Base-by-base conservation (phyloP, 176 grass and related monocot species). In the Cenchrus purpureus region DNA sequence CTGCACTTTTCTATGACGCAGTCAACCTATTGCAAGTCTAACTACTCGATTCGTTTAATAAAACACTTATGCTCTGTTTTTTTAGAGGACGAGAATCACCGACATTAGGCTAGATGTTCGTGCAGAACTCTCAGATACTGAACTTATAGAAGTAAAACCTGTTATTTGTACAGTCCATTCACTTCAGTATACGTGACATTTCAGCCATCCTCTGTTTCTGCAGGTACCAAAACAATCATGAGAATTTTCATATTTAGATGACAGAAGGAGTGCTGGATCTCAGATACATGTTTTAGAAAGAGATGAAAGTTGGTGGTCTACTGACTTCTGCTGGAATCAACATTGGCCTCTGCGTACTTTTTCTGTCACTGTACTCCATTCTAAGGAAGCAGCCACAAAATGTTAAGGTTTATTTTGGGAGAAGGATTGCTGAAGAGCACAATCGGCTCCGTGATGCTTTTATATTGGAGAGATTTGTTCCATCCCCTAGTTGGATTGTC, bases 301-400 rank as follows among this genome's bases (percentile, higher is more conserved):
- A 84, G 73, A 95, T 98, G 89, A 95, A 92, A 88, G 64, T 95
- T 25, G 91, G 52, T 14, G 96, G 86, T 83, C 91, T 98, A 28
- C 81, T 98, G 81, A 91, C 89, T 73, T 98, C 96, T 73, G 93
- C 93, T 48, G 93, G 96, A 77, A 95, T 98, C 64, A 98, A 98
- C 87, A 95, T 95, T 9, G 93, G 93, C 15, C n/a, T 94, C 13
- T 95, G 87, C 73, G 55, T 79, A 50, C 77, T 98, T 80, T 87
- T 98, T 51, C 66, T 94, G 58, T 95, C 87, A 17, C 78, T 95
- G 28, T 95, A 98, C 80, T 98, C 96, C 7, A 80, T 98, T 74
- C 78, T 95, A 79, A 95, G 93, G 83, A 98, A 98, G 69, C 96
- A 94, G 31, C 96, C 93, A 7, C 85, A 83, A 13, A 98, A 95